Base-by-base conservation (phyloP, 2,329 filamentous ascomycete genomes). In the Pseudophaeomoniella oleicola region DNA sequence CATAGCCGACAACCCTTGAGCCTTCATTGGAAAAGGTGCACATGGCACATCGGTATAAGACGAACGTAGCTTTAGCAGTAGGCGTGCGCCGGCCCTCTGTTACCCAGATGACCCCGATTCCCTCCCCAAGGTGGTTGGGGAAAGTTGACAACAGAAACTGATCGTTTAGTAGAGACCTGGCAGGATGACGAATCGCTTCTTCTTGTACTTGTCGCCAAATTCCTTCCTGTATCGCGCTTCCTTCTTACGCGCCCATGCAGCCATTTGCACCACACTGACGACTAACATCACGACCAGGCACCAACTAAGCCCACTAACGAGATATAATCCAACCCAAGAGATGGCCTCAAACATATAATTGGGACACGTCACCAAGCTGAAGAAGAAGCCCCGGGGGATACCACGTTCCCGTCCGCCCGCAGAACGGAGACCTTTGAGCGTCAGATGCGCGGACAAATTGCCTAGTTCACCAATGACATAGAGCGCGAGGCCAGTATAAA, bases 321-420 rank as follows among this genome's bases (percentile, higher is more conserved):
- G 55, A 47, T 81, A 78, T 38, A 96, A 69, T 16, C 86, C 87
- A 18, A 82, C 49, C 90, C 90, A 98, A 1, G 87, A 75, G 27
- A 93, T 57, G 4, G 82, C 69, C 56, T 98, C 90, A 49, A 92
- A 96, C 66, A 93, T 75, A 66, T 98, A 98, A 65, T 98, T 98
- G 30, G 90, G 90, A 64, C 87, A 93, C 10, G 90, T 98, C 36
- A 98, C 88, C 22, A 83, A 62, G 44, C 66, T 68, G 59, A 94
- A 96, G 18, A 87, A 84, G 40, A 88, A 75, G 16, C 90, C 90
- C 39, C 67, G 67, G 1, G 90, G 90, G 44, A 98, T 92, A 48
- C 85, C 86, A 41, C 88, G 74, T 56, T 92, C 85, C 1, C 81
- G 88, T 45, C 80, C 81, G 38, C 87, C 87, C 0, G 74, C 68